Base-by-base conservation (phyloP, 2,329 filamentous ascomycete genomes). In the Ophiostoma sp. region DNA sequence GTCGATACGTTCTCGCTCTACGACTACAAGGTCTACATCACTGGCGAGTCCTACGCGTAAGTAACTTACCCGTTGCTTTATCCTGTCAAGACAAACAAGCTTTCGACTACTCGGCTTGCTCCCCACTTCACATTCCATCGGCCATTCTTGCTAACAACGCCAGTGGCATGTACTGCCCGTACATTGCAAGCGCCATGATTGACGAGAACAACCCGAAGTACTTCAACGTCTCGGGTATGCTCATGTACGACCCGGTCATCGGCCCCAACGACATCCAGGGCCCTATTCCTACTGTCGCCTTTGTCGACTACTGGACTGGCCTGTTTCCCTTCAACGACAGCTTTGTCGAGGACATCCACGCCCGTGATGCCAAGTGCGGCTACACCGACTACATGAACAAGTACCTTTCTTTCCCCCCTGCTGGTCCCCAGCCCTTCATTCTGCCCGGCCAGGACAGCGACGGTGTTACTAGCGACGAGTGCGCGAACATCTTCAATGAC, bases 171-270 rank as follows among this genome's bases (percentile, higher is more conserved):
- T 89, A 87, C 73, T 85, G 89, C 2, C 89, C 90, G 0, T 92
- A 91, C 74, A 89, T 93, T 69, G 85, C 89, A 1, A 85, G 87
- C 73, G 87, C 86, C 41, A 90, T 95, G 83, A 80, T 93, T 71
- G 85, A 90, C 68, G 81, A 82, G 42, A 77, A 90, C 6, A 84
- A 93, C 76, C 84, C 80, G 4, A 80, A 79, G 8, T 88, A 91
- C 77, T 93, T 86, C 76, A 84, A 93, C 75, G 76, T 93, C 5
- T 81, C 85, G 42, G 88, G 86, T 1, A 85, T 90, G 70, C 78
- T 93, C 77, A 86, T 94, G 70, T 91, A 92, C 74, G 89, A 93
- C 72, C 90, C 90, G 0, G 81, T 83, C 4, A 82, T 89, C 18
- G 85, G 85, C 11, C 80, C 83, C 11, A 79, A 84, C 64, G 75